Evolutionary conservation across 805 yeast species (phyloP), one percentile per base, ranked within the genome.

Genomic region (Trichomonascus vanleenenianus): DNA sequence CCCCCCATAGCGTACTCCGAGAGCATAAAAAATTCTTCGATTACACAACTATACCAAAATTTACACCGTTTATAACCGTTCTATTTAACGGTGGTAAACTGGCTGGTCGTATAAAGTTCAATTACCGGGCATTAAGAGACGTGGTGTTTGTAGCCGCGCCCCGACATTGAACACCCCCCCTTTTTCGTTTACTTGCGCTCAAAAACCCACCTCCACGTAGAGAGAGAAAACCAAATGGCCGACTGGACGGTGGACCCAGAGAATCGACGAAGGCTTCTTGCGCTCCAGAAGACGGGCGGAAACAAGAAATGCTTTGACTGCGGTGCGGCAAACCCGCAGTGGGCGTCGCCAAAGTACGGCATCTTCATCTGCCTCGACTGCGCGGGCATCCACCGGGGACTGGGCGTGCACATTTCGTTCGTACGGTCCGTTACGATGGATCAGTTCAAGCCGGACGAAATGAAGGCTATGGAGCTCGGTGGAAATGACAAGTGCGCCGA

Each of bases 261-360:
- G 56, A 83, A 85, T 49, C 83, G 95, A 64, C 80, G 96, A 61
- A 58, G 63, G 49, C 60, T 65, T 43, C 53, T 62, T 54, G 79
- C 79, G 37, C 68, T 91, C 50, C 97, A 91, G 60, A 87, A 87
- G 61, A 71, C 72, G 40, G 95, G 91, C 22, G 82, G 72, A 11
- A 87, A 88, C 71, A 87, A 83, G 68, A 81, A 78, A 63, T 93
- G 98, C 66, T 83, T 87, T 64, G 98, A 93, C 64, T 93, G 98
- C 66, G 74, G 71, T 33, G 95, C 97, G 1, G 96, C 95, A 48
- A 91, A 89, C 62, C 98, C 98, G 8, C 98, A 93, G 65, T 93
- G 98, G 98, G 97, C 97, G 1, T 87, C 96, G 11, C 97, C 97
- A 32, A 93, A 93, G 65, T 88, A 91, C 67, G 98, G 98, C 49